phyloP scores from a whole-genome alignment of 2,329 filamentous ascomycete genomes.

The Scytalidium sp. region DNA sequence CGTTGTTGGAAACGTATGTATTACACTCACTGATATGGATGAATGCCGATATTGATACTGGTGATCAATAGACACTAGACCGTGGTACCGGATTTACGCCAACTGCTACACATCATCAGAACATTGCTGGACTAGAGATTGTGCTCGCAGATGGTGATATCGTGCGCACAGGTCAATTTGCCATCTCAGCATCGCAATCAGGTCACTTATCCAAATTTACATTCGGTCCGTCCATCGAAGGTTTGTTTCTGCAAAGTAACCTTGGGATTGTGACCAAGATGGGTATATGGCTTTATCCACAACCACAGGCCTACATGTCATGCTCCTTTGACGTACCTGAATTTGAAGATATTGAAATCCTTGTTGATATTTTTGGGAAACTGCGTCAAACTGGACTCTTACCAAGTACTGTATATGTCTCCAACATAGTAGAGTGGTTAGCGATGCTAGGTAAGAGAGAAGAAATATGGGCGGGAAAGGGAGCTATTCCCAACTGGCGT shows the following conservation, averaged over 20 bases:
- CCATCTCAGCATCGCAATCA: conserved; percentile 37
- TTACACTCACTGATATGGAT: background rate
- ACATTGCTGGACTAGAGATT: conserved; percentile 34
- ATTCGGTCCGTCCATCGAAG: conserved; percentile 17
- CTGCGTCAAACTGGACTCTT: conserved; percentile 40
- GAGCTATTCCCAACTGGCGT: conserved; percentile 42
- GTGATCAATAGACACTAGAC: conserved; percentile 32
- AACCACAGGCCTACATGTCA: conserved; percentile 43
- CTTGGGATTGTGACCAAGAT: conserved; percentile 15
- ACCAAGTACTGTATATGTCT: conserved; percentile 41
- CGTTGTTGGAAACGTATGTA: conserved; percentile 43
- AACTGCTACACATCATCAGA: conserved; percentile 33
- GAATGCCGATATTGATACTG: no score
- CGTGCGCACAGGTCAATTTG: conserved; percentile 38
- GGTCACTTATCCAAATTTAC: conserved; percentile 33
- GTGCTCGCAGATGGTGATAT: conserved; percentile 37
- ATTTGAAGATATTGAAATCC: conserved; percentile 41
- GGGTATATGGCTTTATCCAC: conserved; percentile 30
- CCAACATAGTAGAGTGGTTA: conserved; percentile 43
- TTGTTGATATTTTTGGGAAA: conserved; percentile 41
- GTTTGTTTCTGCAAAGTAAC: conserved; percentile 12
- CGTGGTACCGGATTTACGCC: conserved; percentile 38
- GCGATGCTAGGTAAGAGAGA: conserved; percentile 39
- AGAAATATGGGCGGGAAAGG: conserved; percentile 40
- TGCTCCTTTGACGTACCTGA: conserved; percentile 43